phyloP scores from a whole-genome alignment of 192 early-diverging fungal species.

The Umbelopsis sp. region DNA sequence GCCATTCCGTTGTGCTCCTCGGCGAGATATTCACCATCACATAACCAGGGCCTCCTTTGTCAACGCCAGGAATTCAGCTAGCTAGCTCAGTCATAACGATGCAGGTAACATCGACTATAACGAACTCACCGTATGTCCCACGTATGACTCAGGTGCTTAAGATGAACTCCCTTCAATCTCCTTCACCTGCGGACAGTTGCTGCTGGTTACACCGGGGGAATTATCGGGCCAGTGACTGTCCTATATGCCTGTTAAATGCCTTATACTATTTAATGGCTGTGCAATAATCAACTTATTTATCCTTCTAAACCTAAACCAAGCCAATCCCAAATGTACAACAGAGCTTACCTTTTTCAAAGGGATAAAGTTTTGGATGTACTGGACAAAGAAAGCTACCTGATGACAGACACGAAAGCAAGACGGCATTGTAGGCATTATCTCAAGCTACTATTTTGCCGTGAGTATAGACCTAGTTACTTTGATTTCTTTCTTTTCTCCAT shows the following conservation, averaged over 20 bases:
- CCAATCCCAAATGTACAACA: conserved; percentile 87
- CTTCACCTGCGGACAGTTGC: no score
- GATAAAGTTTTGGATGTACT: conserved; percentile 82
- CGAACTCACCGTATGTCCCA: not conserved
- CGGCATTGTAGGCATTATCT: conserved; percentile 82
- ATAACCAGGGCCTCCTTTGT: conserved; percentile 7
- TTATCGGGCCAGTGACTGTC: not conserved
- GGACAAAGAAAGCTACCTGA: conserved; percentile 95
- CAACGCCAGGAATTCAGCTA: not conserved
- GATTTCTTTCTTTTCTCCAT: no score
- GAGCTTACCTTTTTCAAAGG: conserved; percentile 89
- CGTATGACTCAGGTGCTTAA: not conserved
- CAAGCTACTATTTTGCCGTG: conserved; percentile 75
- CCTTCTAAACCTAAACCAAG: conserved; percentile 78
- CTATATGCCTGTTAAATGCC: not conserved
- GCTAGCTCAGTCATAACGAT: conserved; percentile 4
- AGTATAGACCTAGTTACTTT: not conserved
- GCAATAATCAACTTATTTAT: no score
- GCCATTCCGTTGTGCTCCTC: not conserved
- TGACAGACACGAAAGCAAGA: conserved; percentile 87
- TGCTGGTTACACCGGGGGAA: no score
- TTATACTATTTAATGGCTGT: no score
- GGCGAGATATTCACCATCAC: not conserved
- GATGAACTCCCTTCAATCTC: no score
- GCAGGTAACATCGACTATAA: not conserved